Base-by-base conservation (phyloP, 1,284 basidiomycete genomes). In the Wallemia hederae region DNA sequence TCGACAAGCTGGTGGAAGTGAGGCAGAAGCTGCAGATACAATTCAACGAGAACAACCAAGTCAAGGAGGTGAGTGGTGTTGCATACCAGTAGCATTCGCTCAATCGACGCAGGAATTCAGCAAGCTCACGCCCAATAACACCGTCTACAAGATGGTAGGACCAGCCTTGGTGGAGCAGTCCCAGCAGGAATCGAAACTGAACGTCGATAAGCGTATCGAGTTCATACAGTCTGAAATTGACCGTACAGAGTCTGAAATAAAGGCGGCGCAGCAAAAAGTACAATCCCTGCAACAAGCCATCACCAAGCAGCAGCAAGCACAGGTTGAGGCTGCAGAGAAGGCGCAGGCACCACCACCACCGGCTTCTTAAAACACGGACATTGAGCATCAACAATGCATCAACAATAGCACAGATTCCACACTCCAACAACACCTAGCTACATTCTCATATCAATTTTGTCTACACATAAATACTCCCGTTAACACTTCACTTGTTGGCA, bases 111-210 rank as follows among this genome's bases (percentile, higher is more conserved):
- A 92, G 87, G 91, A 96, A 72, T 90, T 97, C 67, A 72, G 74
- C n/a, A 72, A 74, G 26, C 72, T 96, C 61, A 83, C 81, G 59
- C 72, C 80, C 1, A 78, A 81, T 64, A 94, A 91, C 67, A 78
- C 77, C 7, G 78, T 98, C 7, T 98, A 83, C 76, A 98, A 98
- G 73, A 79, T 89, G 58, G 78, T 94, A 57, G 94, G 92, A 0
- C 87, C 89, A 1, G 83, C 90, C 1, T 77, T 98, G 24, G 80
- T 97, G 5, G 80, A 83, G 66, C 92, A 97, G 71, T 91, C 96
- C 64, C 81, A 82, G 66, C 71, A 71, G 2, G 94, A 97, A 66
- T 92, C 92, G 11, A 85, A 84, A 68, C 74, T 73, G 62, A 96
- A 92, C 67, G 87, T 98, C 28, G 80, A 89, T 64, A 96, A 87